phyloP scores from a whole-genome alignment of 2,329 filamentous ascomycete species.

The Fusarium coffeatum region DNA sequence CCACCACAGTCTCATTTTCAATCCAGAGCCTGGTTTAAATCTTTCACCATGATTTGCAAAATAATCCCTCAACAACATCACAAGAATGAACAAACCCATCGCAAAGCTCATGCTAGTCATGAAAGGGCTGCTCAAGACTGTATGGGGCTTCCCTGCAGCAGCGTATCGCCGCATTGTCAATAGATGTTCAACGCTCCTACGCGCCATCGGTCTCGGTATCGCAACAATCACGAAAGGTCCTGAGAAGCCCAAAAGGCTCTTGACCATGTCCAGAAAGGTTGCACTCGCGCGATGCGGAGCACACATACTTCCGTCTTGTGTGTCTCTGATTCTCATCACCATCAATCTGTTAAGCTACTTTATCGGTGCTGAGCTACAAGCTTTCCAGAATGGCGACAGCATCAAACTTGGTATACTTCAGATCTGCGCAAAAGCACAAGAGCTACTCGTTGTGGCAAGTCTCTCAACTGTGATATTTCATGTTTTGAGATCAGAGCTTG shows the following conservation, averaged over 20 bases:
- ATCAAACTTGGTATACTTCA: not conserved
- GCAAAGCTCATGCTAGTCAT: not conserved
- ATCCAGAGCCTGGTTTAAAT: not conserved
- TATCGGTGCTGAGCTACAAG: not conserved
- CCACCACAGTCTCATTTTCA: not conserved
- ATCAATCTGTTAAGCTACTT: not conserved
- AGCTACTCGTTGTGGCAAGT: not conserved
- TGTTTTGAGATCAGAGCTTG: not conserved
- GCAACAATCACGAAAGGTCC: not conserved
- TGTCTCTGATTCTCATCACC: not conserved
- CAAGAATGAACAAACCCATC: not conserved
- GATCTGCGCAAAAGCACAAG: not conserved
- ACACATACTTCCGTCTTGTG: not conserved
- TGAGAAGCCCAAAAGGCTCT: not conserved
- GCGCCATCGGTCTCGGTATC: not conserved
- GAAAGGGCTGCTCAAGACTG: too few species aligned
- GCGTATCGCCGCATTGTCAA: not conserved
- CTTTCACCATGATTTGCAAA: not conserved
- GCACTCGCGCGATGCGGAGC: not conserved
- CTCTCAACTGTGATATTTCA: not conserved
- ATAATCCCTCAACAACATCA: not conserved
- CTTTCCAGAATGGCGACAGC: not conserved
- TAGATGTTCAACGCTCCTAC: not conserved
- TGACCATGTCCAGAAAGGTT: not conserved
- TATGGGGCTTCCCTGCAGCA: not conserved